Evolutionary conservation across 2,329 filamentous ascomycete genomes (phyloP).

Genomic region (Myriosclerotinia scirpicola): DNA sequence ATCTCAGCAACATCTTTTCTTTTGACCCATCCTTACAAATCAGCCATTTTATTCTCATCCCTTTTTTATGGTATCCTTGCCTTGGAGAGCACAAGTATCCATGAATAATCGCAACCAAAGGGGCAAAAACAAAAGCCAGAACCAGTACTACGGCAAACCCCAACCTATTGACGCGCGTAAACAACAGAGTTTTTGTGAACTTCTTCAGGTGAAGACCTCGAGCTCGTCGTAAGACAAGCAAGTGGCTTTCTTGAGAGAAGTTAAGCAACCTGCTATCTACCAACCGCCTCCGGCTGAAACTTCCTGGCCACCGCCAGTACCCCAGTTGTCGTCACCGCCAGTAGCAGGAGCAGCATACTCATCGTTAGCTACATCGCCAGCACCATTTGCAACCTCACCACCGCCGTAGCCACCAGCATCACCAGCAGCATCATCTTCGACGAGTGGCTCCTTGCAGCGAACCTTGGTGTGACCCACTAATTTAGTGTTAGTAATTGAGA

Average conservation of each 20-base stretch:
- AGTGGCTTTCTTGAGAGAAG: constrained; percentile 2
- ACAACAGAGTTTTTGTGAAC: neutral
- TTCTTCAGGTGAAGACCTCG: neutral
- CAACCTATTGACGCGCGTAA: constrained; percentile 3
- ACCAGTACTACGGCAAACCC: constrained; percentile 1
- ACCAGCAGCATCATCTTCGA: constrained; percentile 31
- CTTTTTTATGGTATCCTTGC: constrained; percentile 8
- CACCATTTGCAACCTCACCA: neutral
- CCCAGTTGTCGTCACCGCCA: constrained; percentile 17
- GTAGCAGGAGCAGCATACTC: constrained; percentile 11
- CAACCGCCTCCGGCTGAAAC: constrained; percentile 3
- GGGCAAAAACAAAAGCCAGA: neutral
- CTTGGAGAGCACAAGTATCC: neutral
- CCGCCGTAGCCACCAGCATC: constrained; percentile 15
- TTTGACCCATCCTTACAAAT: neutral
- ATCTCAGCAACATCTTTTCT: constrained; percentile 1
- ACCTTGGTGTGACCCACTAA: constrained; percentile 44
- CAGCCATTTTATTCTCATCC: neutral
- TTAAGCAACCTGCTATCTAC: neutral
- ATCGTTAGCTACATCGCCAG: constrained; percentile 6
- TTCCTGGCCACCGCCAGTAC: constrained; percentile 3
- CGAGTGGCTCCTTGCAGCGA: constrained; percentile 43
- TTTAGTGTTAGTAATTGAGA: constrained; percentile 13
- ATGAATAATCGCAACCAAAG: constrained; percentile 9
- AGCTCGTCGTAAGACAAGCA: constrained; percentile 2